phyloP scores from a whole-genome alignment of 257 asterid genomes.

The Solanum arcanum region DNA sequence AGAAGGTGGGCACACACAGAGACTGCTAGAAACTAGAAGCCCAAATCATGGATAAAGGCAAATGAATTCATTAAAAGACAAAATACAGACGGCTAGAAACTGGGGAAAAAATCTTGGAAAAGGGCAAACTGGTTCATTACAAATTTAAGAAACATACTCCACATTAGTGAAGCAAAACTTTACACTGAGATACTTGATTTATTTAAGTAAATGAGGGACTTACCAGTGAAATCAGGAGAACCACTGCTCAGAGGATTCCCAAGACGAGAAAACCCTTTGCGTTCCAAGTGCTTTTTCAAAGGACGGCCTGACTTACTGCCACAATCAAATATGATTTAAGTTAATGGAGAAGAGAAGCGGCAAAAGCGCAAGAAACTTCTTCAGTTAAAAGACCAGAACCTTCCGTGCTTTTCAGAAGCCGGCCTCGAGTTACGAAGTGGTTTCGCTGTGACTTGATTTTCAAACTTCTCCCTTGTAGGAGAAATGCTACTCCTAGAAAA shows the following conservation, averaged over 20 bases:
- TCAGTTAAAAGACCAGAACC: conserved; percentile 33
- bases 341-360: neutral
- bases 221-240: conserved; percentile 90
- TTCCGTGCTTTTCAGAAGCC: conserved; percentile 71
- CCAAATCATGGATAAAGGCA: neutral
- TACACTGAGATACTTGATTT: neutral
- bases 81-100: neutral
- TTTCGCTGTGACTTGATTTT: conserved; percentile 42
- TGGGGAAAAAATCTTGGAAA: neutral
- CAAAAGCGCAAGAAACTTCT: neutral
- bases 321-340: conserved; percentile 16
- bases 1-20: neutral
- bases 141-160: neutral
- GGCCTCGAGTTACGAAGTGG: conserved; percentile 62
- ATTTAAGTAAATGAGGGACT: neutral
- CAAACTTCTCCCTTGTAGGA: conserved; percentile 66
- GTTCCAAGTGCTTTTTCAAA: conserved; percentile 72
- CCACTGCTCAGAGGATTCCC: conserved; percentile 61
- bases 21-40: neutral
- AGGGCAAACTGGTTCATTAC: neutral
- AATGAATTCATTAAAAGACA: neutral
- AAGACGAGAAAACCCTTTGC: conserved; percentile 81
- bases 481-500: conserved; percentile 82
- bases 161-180: neutral
- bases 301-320: conserved; percentile 94